Evolutionary conservation across 1,139 yeast species (phyloP), one percentile per base, ranked within the genome.

Genomic region (Magnusiomyces starmeri): DNA sequence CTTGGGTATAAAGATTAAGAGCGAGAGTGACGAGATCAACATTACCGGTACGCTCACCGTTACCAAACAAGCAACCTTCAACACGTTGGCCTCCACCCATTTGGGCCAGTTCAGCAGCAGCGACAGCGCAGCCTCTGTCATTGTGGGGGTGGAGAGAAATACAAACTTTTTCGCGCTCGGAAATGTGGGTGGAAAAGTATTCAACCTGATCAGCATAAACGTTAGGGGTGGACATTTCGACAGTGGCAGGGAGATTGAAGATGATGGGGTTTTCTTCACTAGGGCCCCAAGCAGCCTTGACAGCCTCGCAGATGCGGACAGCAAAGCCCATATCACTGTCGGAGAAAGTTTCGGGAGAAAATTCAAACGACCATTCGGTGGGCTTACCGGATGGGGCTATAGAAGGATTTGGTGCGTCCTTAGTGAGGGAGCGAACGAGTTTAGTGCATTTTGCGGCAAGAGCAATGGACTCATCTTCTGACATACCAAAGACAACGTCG

Each of bases 1-100:
- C 97, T 71, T 92, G 96, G 40, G 97, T 92, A 74, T 89, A 90
- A 75, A 92, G 74, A 71, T 92, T 92, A 60, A 92, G 76, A 2
- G 96, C 97, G 57, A 92, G 78, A 14, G 97, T 90, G 51, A 90
- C 95, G 54, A 92, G 75, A 70, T 92, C 98, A 58, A 92, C 97
- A 68, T 92, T 92, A 68, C 98, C 97, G 27, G 98, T 92, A 72
- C 97, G 83, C 76, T 92, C 98, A 67, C 98, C 97, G 69, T 90
- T 92, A 60, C 97, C 97, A 64, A 92, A 92, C 56, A 92, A 75
- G 75, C 97, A 92, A 50, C 98, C 97, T 72, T 92, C 98, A 41
- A 92, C 94, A 72, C 98, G 82, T 70, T 92, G 96, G 46, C 96
- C 97, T 60, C 98, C 97, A 3, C 96, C 98, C 70, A 92, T 70